Evolutionary conservation across 805 yeast genomes (phyloP).

Genomic region (Kodamaea kaohsiungensis): DNA sequence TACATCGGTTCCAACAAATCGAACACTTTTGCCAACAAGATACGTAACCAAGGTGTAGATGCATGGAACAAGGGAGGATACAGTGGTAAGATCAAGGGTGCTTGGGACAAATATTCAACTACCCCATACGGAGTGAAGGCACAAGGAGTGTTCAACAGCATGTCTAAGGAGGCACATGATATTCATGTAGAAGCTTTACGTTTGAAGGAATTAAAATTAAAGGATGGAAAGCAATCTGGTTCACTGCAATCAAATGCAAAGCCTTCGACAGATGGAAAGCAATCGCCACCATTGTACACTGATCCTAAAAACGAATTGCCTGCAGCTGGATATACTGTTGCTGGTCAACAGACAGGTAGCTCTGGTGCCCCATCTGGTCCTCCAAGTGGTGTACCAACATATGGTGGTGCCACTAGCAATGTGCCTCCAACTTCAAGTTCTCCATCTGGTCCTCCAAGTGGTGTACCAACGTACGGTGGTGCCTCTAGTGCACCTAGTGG

Average conservation of each 20-base stretch:
- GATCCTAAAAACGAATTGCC: background rate
- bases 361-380: background rate
- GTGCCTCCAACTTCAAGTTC: background rate
- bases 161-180: slow-evolving; percentile 56
- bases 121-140: slow-evolving; percentile 58
- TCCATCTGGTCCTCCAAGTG: background rate
- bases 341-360: background rate
- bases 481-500: background rate
- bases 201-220: slow-evolving; percentile 59
- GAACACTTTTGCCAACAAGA: slow-evolving; percentile 38
- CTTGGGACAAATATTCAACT: slow-evolving; percentile 47
- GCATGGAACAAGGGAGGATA: slow-evolving; percentile 31
- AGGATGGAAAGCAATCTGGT: background rate
- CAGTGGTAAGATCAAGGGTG: slow-evolving; percentile 39
- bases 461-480: background rate
- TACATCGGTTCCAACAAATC: slow-evolving; percentile 59
- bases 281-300: slow-evolving; percentile 3
- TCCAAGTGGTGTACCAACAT: background rate
- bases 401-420: background rate
- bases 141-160: slow-evolving; percentile 57
- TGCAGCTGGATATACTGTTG: background rate
- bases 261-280: background rate
- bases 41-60: slow-evolving; percentile 29
- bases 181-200: slow-evolving; percentile 77
- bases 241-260: background rate